These are phyloP conservation scores for Petunia axillaris DNA, from an alignment of 257 asterid genomes.

Conservation along the genomic window DNA sequence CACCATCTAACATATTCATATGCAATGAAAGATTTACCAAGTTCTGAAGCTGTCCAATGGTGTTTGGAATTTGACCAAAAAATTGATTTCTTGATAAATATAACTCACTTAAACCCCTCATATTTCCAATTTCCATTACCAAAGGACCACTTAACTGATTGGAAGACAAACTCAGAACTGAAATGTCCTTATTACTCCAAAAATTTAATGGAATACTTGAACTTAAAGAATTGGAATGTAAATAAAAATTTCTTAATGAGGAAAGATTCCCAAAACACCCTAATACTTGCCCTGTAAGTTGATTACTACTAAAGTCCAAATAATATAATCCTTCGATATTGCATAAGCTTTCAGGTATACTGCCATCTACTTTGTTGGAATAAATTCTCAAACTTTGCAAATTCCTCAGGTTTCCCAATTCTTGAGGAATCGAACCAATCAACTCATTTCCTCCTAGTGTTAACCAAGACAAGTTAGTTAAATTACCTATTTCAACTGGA, in stretches of 20 bases:
- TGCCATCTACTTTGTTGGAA: conserved; percentile 19
- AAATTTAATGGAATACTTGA: conserved; percentile 29
- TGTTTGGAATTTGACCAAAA: conserved; percentile 30
- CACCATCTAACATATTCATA: conserved; percentile 25
- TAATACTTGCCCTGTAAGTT: conserved; percentile 28
- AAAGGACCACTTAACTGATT: conserved; percentile 29
- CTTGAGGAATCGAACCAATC: conserved; percentile 23
- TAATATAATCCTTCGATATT: background rate
- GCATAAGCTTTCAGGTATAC: conserved; percentile 23
- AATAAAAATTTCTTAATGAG: background rate
- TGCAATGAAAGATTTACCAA: conserved; percentile 20
- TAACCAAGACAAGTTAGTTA: conserved; percentile 15
- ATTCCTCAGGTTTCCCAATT: conserved; percentile 23
- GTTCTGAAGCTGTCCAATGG: conserved; percentile 27
- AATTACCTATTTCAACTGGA: conserved; percentile 31
- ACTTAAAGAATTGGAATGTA: conserved; percentile 5
- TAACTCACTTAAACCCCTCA: background rate
- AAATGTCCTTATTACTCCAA: conserved; percentile 14
- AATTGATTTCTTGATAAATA: conserved; percentile 27
- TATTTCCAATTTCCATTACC: conserved; percentile 16
- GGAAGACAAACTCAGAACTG: background rate
- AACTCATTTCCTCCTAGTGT: conserved; percentile 18
- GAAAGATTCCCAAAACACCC: conserved; percentile 26
- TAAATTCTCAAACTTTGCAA: conserved; percentile 6
- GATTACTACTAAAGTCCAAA: background rate